These are phyloP conservation scores for Penicillium psychrosexuale DNA, from an alignment of 2,329 filamentous ascomycete genomes.

Conservation along the genomic window DNA sequence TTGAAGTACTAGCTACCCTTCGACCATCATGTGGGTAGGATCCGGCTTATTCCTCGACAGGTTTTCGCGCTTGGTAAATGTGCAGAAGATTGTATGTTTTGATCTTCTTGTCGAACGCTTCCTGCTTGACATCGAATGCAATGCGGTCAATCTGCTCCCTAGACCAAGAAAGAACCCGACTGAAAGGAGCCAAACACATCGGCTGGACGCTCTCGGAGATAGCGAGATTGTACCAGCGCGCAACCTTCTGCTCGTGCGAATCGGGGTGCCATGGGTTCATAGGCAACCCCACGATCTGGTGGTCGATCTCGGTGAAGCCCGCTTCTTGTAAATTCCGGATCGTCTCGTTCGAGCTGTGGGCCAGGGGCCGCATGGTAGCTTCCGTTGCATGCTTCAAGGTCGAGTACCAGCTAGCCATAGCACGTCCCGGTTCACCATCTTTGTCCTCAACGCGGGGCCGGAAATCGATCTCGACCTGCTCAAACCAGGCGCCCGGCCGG, in stretches of 20 bases:
- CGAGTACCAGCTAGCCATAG: conserved; percentile 66
- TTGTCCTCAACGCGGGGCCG: conserved; percentile 64
- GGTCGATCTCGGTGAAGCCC: conserved; percentile 77
- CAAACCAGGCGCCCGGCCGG: conserved; percentile 71
- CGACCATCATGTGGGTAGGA: not conserved
- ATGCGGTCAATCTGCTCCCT: conserved; percentile 62
- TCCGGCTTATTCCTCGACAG: conserved; percentile 17
- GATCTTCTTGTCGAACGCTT: conserved; percentile 66
- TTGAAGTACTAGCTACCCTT: not conserved
- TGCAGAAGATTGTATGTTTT: conserved; percentile 64
- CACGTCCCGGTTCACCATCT: conserved; percentile 39
- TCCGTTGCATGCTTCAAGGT: conserved; percentile 67
- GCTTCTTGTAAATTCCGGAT: conserved; percentile 60
- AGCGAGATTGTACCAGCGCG: conserved; percentile 79
- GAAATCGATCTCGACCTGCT: conserved; percentile 89
- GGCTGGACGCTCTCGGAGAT: conserved; percentile 71
- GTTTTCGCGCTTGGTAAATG: conserved; percentile 45
- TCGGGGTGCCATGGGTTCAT: conserved; percentile 71
- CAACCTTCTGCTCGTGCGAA: conserved; percentile 63
- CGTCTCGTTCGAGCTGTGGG: conserved; percentile 59
- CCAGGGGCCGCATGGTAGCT: conserved; percentile 61
- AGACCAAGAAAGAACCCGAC: conserved; percentile 60
- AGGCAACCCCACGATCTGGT: conserved; percentile 66
- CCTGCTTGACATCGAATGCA: conserved; percentile 60
- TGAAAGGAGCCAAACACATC: conserved; percentile 70